phyloP scores from a whole-genome alignment of 164 flowering plant species.

The Buxus sempervirens region DNA sequence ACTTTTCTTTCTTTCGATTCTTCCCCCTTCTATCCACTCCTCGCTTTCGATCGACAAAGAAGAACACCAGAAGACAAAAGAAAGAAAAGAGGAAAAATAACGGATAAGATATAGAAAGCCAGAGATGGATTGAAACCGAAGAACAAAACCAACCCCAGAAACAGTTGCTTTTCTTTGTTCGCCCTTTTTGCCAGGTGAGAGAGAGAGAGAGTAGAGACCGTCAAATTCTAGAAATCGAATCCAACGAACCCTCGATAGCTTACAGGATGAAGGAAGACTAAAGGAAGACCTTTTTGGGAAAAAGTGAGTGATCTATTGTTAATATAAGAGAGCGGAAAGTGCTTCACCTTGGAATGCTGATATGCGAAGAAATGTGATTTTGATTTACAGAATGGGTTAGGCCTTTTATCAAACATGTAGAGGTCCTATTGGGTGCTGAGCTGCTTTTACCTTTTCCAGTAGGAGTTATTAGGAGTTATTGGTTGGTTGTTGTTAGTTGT shows the following conservation, averaged over 20 bases:
- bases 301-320: too few species aligned
- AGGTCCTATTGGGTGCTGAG: too few species aligned
- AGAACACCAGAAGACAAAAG: background rate
- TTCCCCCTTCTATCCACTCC: slow-evolving; percentile 5
- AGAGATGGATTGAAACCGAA: background rate
- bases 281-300: too few species aligned
- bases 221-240: background rate
- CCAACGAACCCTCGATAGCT: background rate
- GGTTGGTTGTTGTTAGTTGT: too few species aligned
- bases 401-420: too few species aligned
- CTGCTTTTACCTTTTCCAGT: too few species aligned
- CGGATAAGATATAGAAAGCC: background rate
- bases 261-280: too few species aligned
- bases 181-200: background rate
- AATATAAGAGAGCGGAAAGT: too few species aligned
- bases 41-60: background rate
- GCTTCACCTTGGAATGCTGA: too few species aligned
- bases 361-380: too few species aligned
- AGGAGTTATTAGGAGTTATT: too few species aligned
- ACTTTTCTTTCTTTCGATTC: background rate
- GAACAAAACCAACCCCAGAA: background rate
- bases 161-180: background rate
- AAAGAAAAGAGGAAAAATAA: background rate
- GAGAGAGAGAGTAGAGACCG: background rate
- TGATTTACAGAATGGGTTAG: too few species aligned